phyloP scores from a whole-genome alignment of 2,329 filamentous ascomycete species.

The Talaromyces sp. region DNA sequence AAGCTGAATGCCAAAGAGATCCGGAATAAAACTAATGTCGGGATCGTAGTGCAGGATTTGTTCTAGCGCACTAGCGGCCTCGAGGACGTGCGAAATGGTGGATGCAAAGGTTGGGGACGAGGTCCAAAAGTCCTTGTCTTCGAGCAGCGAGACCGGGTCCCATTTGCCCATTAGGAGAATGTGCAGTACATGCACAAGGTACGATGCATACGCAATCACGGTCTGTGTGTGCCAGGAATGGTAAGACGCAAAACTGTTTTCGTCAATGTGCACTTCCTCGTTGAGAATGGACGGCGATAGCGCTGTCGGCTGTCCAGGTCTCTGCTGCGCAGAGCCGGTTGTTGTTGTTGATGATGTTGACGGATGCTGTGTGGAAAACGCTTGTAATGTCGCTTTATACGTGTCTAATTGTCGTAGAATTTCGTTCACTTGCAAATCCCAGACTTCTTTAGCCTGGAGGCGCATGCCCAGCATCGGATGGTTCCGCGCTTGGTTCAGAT shows the following conservation, averaged over 20 bases:
- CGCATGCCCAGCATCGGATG: conserved; percentile 77
- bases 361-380: conserved; percentile 43
- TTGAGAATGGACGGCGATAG: conserved; percentile 56
- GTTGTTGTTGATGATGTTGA: neutral
- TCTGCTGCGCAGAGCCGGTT: conserved; percentile 51
- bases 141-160: conserved; percentile 89
- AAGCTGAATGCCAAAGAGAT: conserved; percentile 92
- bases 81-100: conserved; percentile 81
- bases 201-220: conserved; percentile 81
- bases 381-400: conserved; percentile 70
- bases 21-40: conserved; percentile 91
- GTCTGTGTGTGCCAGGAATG: conserved; percentile 66
- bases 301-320: neutral
- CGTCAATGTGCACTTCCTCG: conserved; percentile 55
- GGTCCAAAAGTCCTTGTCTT: conserved; percentile 92
- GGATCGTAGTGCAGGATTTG: conserved; percentile 88
- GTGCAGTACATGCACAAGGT: conserved; percentile 89
- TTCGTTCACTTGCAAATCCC: conserved; percentile 74
- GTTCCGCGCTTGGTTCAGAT: conserved; percentile 82
- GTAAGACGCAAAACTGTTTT: conserved; percentile 24
- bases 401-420: conserved; percentile 74
- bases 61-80: conserved; percentile 80
- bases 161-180: conserved; percentile 91
- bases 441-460: conserved; percentile 69
- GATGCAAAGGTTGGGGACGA: conserved; percentile 83